These are phyloP conservation scores for Carex littledalei DNA, from an alignment of 176 grass and related monocot species.

Conservation along the genomic window DNA sequence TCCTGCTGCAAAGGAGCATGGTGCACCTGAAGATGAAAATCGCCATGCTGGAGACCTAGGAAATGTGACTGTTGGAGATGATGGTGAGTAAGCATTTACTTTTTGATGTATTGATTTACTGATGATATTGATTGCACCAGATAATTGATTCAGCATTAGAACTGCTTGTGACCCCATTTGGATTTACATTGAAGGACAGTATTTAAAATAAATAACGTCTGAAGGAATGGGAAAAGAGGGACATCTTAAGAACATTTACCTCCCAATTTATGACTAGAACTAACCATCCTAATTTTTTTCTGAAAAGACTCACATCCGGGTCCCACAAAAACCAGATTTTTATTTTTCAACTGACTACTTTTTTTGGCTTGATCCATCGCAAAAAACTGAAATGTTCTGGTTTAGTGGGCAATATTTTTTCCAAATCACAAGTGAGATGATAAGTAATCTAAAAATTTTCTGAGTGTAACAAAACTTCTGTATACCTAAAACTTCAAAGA, in stretches of 20 bases:
- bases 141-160: background rate
- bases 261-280: background rate
- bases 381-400: background rate
- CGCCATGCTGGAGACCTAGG: conserved; percentile 89
- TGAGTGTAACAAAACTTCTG: background rate
- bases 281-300: background rate
- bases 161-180: background rate
- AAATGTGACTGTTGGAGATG: conserved; percentile 50
- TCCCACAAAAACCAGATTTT: too few relatives aligned
- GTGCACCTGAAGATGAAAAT: conserved; percentile 50
- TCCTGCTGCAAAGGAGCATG: conserved; percentile 63
- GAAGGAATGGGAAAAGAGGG: too few relatives aligned
- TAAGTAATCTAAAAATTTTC: background rate
- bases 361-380: background rate
- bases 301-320: background rate
- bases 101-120: background rate
- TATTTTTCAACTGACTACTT: background rate
- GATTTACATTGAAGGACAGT: background rate
- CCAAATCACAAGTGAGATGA: background rate
- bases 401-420: background rate
- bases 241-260: background rate
- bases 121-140: background rate
- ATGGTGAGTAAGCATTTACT: conserved; percentile 31
- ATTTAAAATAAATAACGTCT: background rate
- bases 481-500: background rate